A percentile compares a stretch with the other conserved stretches of the same genome.
Evolutionary conservation across 2,329 filamentous ascomycete species (phyloP).

Genomic region (Fusarium fujikuroi): DNA sequence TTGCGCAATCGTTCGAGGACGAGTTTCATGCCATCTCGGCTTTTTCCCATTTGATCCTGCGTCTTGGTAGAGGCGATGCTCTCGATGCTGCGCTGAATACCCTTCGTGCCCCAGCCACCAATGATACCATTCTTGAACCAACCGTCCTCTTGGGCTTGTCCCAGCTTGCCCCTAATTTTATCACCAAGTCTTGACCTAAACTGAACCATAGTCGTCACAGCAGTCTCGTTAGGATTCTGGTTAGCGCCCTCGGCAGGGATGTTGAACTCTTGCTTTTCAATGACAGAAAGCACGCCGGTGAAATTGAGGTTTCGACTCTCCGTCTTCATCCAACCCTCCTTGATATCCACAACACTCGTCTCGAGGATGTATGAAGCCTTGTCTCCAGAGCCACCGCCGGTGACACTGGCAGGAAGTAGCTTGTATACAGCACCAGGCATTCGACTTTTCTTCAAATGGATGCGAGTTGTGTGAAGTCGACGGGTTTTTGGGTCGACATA

Average conservation of each 20-base stretch:
- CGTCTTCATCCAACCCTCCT: conserved; percentile 84
- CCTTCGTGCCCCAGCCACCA: conserved; percentile 71
- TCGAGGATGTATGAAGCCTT: conserved; percentile 85
- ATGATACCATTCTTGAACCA: conserved; percentile 64
- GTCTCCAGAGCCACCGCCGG: conserved; percentile 71
- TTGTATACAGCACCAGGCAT: conserved; percentile 80
- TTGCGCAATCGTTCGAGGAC: conserved; percentile 76
- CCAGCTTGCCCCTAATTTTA: conserved; percentile 67
- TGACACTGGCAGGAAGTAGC: conserved; percentile 75
- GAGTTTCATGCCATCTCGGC: conserved; percentile 83
- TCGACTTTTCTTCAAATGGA: conserved; percentile 85
- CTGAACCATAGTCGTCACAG: conserved; percentile 78
- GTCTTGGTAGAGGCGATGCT: conserved; percentile 81
- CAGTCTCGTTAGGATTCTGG: conserved; percentile 60
- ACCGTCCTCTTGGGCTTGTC: conserved; percentile 57
- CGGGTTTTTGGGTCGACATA: conserved; percentile 78
- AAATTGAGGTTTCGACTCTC: conserved; percentile 86
- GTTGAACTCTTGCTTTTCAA: conserved; percentile 79
- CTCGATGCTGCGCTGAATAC: conserved; percentile 84
- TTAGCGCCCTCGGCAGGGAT: conserved; percentile 47
- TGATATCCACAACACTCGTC: conserved; percentile 80
- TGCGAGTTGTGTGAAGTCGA: conserved; percentile 79
- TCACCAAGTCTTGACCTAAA: conserved; percentile 79
- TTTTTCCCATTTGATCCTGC: conserved; percentile 81
- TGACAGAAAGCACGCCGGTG: conserved; percentile 80